Conservation (phyloP, 108 stramenopile species). For the Nitzschia palea region DNA sequence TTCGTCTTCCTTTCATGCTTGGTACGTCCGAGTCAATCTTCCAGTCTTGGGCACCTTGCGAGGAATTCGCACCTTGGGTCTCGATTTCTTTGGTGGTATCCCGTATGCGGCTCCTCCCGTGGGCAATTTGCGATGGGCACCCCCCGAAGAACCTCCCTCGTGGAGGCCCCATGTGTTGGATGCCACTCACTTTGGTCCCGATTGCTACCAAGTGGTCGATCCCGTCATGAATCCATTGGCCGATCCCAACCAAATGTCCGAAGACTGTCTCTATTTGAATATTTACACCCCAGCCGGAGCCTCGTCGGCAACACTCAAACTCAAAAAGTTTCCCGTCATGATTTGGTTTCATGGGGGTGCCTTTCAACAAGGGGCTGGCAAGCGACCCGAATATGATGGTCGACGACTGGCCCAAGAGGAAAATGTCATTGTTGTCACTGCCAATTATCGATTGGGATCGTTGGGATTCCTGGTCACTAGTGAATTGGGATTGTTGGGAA, state of each 20-base stretch:
- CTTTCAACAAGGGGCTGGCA: slow-evolving; percentile 55
- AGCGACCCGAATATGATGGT: slow-evolving; percentile 56
- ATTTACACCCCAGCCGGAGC: slow-evolving; percentile 65
- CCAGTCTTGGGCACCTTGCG: slow-evolving; percentile 35
- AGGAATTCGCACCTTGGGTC: slow-evolving; percentile 43
- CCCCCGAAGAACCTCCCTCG: slow-evolving; percentile 49
- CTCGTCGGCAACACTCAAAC: slow-evolving; percentile 1
- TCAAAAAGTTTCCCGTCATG: slow-evolving; percentile 36
- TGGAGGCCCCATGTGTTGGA: slow-evolving; percentile 57
- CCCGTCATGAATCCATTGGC: slow-evolving; percentile 47
- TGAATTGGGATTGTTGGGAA: slow-evolving; percentile 52
- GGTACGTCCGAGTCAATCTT: slow-evolving; percentile 23
- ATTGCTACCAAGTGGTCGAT: slow-evolving; percentile 71
- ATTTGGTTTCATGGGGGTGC: slow-evolving; percentile 72
- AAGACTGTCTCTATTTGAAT: slow-evolving; percentile 80
- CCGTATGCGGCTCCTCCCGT: slow-evolving; percentile 67
- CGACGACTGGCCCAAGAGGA: slow-evolving; percentile 53
- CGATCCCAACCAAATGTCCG: slow-evolving; percentile 48
- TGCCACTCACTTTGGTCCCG: slow-evolving; percentile 57
- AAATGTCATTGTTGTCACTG: slow-evolving; percentile 60
- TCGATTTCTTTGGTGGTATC: slow-evolving; percentile 57
- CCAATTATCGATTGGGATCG: slow-evolving; percentile 73
- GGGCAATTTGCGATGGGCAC: slow-evolving; percentile 49
- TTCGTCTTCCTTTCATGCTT: background rate
- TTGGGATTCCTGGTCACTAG: slow-evolving; percentile 68